Evolutionary conservation across 2,329 filamentous ascomycete genomes (phyloP), one percentile per base, ranked within the genome.

Genomic region (Coniochaeta hoffmannii): DNA sequence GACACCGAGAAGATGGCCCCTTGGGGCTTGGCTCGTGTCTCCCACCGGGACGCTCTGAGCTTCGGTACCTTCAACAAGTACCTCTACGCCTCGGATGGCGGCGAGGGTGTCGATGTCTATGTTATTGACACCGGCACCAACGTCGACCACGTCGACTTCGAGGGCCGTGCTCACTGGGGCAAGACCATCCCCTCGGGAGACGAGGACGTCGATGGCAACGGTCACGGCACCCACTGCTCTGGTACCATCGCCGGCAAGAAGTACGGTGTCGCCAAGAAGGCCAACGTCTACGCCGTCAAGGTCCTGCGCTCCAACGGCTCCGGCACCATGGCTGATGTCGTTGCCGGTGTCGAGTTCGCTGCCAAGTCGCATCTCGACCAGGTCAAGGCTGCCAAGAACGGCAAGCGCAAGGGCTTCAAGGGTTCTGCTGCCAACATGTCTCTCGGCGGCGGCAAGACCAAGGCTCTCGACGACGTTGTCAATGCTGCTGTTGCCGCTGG

Each of bases 261-360:
- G 81, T 99, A 96, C 71, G 94, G 94, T 83, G 94, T 99, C 61
- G 93, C 94, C 72, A 99, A 99, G 87, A 97, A 97, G 85, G 94
- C 95, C 69, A 86, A 90, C 65, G 80, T 99, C 73, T 92, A 95
- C 69, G 94, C 94, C 62, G 92, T 99, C 80, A 99, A 99, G 87
- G 94, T 99, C 38, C 88, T 99, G 65, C 86, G 88, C 71, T 97
- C 93, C 66, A 99, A 96, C 75, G 94, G 94, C 66, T 97, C 93
- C 52, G 94, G 94, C 67, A 92, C 90, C 71, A 99, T 99, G 95
- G 92, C 92, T 57, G 94, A 99, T 70, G 94, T 99, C 65, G 90
- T 99, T 69, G 96, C 96, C 80, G 94, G 94, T 72, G 94, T 99
- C 61, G 93, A 99, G 77, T 97, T 84, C 77, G 94, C 94, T 66